Percentiles rank a stretch among this genome's conserved stretches.
phyloP scores from a whole-genome alignment of 345 rosid genomes.

The thale cress (Arabidopsis thaliana) region TAIR10.1 NC_003071.7:1043001-1043500 shows the following conservation, averaged over 20 bases:
- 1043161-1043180: slow-evolving; percentile 88
- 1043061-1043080: slow-evolving; percentile 91
- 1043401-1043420: slow-evolving; percentile 37
- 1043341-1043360: slow-evolving; percentile 76
- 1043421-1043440: slow-evolving; percentile 58
- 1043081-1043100: slow-evolving; percentile 86
- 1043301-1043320: slow-evolving; percentile 87
- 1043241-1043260: slow-evolving; percentile 94
- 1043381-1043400: slow-evolving; percentile 25
- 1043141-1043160: slow-evolving; percentile 98
- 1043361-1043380: slow-evolving; percentile 51
- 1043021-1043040: slow-evolving; percentile 73
- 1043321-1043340: slow-evolving; percentile 85
- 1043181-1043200: slow-evolving; percentile 75
- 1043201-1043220: slow-evolving; percentile 76
- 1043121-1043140: slow-evolving; percentile 75
- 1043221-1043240: slow-evolving; percentile 74
- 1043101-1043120: slow-evolving; percentile 65
- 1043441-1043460: slow-evolving; percentile 74
- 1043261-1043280: slow-evolving; percentile 79
- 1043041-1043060: slow-evolving; percentile 92
- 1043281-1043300: slow-evolving; percentile 73
- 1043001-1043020: slow-evolving; percentile 87
- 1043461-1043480: slow-evolving; percentile 69
- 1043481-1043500: slow-evolving; percentile 66